A percentile compares a stretch with the other conserved stretches of the same genome.
These are phyloP conservation scores for Macadamia integrifolia DNA, from an alignment of 164 flowering plant species.

Conservation along the genomic window DNA sequence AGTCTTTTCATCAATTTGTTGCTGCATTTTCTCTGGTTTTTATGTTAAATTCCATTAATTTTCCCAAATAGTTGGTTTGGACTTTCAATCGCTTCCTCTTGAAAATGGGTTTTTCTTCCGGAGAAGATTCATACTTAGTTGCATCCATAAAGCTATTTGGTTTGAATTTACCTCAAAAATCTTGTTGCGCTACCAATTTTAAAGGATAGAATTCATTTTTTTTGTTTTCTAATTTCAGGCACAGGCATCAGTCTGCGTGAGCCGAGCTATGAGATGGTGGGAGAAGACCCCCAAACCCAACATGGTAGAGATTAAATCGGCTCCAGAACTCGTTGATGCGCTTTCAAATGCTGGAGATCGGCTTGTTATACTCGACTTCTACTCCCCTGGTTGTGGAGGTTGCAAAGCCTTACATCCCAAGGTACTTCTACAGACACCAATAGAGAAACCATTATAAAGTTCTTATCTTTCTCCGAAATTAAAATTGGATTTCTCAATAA, in stretches of 20 bases:
- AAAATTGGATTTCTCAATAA: background rate
- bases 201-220: background rate
- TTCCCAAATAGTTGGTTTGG: too few relatives aligned
- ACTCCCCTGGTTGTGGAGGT: slow-evolving; percentile 94
- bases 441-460: background rate
- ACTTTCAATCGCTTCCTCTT: too few relatives aligned
- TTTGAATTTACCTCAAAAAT: too few relatives aligned
- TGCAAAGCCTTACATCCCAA: slow-evolving; percentile 93
- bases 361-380: slow-evolving; percentile 74
- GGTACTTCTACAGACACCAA: slow-evolving; percentile 26
- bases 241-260: slow-evolving; percentile 41
- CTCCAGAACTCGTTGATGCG: slow-evolving; percentile 53
- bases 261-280: slow-evolving; percentile 75
- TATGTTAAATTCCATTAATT: too few relatives aligned
- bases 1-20: too few relatives aligned
- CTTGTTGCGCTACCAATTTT: background rate
- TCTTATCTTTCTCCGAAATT: background rate
- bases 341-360: slow-evolving; percentile 59
- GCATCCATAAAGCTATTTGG: too few relatives aligned
- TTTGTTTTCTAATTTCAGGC: slow-evolving; percentile 32
- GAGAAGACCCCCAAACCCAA: slow-evolving; percentile 63
- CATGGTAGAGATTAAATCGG: slow-evolving; percentile 76
- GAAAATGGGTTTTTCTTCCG: too few relatives aligned
- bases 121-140: too few relatives aligned
- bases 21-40: too few relatives aligned